Evolutionary conservation across 805 yeast genomes (phyloP), one percentile per base, ranked within the genome.

Genomic region (Candida caryicola): DNA sequence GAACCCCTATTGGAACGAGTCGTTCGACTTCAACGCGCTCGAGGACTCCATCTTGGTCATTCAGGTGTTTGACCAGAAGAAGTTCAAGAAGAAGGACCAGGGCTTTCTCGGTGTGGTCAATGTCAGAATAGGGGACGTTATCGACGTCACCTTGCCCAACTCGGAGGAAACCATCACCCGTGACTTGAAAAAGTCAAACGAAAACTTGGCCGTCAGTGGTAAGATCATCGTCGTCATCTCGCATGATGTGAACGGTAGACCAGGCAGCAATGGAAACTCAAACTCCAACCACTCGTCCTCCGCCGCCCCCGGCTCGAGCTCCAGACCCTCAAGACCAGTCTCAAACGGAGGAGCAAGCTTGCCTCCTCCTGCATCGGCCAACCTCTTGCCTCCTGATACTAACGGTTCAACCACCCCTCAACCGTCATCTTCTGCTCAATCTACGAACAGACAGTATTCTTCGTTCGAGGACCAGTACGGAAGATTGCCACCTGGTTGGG

Each of bases 401-500:
- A 38, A 41, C 12, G 43, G 55, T n/a, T 29, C 35, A n/a, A 26
- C 50, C 1, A 34, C 39, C 19, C 31, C 46, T 23, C 42, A 52
- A 21, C 36, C 39, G n/a, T 31, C 51, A 2, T 39, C 46, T 4
- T 23, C 46, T 14, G 31, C 43, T n/a, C 18, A 44, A 7, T 23
- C 41, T 15, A 40, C 55, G 5, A 64, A 65, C 49, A 77, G 89
- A 54, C 95, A 83, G 55, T 83, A 82, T 52, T 85, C 95, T 4
- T 87, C 98, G 2, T 93, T 93, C 60, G 99, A 93, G 65, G 99
- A 93, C 66, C 98, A 91, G 62, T 79, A 81, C 53, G 99, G 99
- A 30, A 76, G 96, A 57, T 73, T 93, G 50, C 99, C 99, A 3
- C 88, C 96, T 5, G 99, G 99, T 3, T 93, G 99, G 98, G 99